Percentiles rank a stretch among this genome's conserved stretches.
Evolutionary conservation across 208 protist genomes (phyloP).

Genomic region (Trypanosoma boissoni): DNA sequence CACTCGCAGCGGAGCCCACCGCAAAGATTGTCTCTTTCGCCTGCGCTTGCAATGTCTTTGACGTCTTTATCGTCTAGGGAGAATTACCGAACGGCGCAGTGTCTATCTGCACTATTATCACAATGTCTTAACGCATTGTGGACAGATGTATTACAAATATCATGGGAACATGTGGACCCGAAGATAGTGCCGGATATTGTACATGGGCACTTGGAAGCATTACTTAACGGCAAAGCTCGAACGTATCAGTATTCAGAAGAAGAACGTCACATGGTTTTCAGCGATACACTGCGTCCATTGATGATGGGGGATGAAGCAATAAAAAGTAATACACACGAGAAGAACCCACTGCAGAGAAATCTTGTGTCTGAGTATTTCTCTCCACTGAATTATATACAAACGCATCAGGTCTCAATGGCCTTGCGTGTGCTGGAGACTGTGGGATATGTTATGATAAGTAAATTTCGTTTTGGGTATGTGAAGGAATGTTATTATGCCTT

Average conservation of each 20-base stretch:
- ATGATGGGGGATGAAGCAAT: background rate
- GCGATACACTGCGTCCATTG: background rate
- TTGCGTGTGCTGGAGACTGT: constrained; percentile 18
- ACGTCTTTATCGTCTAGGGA: background rate
- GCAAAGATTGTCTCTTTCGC: no score
- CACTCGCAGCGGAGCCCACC: no score
- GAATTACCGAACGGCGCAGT: background rate
- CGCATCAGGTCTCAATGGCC: constrained; percentile 12
- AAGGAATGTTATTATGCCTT: constrained; percentile 21
- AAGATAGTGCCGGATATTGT: constrained; percentile 20
- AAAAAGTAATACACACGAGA: no score
- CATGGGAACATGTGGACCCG: constrained; percentile 48
- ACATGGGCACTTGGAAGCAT: background rate
- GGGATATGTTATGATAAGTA: constrained; percentile 29
- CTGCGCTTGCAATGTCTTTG: no score
- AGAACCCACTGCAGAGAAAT: constrained; percentile 1
- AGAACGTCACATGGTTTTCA: background rate
- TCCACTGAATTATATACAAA: background rate
- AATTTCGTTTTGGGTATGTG: constrained; percentile 8
- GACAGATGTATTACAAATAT: constrained; percentile 41
- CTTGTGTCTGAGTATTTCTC: background rate
- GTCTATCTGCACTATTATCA: constrained; percentile 9
- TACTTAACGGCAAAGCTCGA: background rate
- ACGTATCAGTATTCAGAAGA: background rate
- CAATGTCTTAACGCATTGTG: constrained; percentile 11